Conservation (phyloP, 2,329 filamentous ascomycete species). For the Fusarium poae region DNA sequence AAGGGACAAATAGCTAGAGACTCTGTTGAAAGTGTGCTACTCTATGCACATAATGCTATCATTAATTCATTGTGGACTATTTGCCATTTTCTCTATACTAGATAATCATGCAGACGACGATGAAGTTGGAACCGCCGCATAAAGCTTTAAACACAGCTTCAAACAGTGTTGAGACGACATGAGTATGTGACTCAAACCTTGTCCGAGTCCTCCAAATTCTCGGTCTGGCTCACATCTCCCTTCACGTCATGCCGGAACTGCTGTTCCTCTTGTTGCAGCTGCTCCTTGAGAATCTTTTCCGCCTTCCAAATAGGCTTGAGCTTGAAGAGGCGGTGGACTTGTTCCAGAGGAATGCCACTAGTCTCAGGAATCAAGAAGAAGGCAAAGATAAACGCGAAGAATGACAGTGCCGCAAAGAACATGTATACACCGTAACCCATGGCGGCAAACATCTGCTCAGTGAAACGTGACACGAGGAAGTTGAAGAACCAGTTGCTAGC, state of each 20-base stretch:
- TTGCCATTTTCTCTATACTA: not conserved
- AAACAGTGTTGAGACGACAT: not conserved
- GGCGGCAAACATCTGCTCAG: slow-evolving; percentile 56
- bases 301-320: slow-evolving; percentile 47
- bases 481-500: slow-evolving; percentile 70
- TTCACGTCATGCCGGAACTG: slow-evolving; percentile 44
- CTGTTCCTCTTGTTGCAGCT: slow-evolving; percentile 37
- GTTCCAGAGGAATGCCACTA: slow-evolving; percentile 65
- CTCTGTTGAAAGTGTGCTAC: not conserved
- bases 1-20: not conserved
- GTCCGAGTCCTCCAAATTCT: slow-evolving; percentile 8
- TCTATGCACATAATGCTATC: not conserved
- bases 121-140: not conserved
- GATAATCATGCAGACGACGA: not conserved
- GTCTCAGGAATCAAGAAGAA: slow-evolving; percentile 67
- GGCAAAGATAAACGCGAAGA: slow-evolving; percentile 61
- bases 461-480: slow-evolving; percentile 64
- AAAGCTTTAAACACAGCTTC: not conserved
- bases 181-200: not conserved
- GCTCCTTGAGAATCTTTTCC: slow-evolving; percentile 38
- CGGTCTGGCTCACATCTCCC: slow-evolving; percentile 23
- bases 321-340: slow-evolving; percentile 63
- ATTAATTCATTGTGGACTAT: not conserved
- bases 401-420: slow-evolving; percentile 66
- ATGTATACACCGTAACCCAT: slow-evolving; percentile 66